Percentiles rank a stretch among this genome's conserved stretches.
Evolutionary conservation across 2,329 filamentous ascomycete species (phyloP).

Genomic region (Atkinsonella hypoxylon): DNA sequence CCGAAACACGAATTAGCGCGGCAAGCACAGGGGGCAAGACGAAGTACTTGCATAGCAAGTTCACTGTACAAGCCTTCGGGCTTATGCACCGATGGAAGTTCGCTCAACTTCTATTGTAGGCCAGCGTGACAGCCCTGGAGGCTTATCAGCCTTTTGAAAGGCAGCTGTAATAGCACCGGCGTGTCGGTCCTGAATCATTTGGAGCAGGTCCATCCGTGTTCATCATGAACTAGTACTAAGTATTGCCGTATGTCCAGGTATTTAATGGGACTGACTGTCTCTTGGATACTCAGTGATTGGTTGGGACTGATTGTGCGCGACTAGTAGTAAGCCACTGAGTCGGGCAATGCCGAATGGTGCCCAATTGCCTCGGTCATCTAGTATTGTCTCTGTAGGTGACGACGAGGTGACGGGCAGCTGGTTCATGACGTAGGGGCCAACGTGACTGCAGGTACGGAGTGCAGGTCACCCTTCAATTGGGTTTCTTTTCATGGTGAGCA

Average conservation of each 20-base stretch:
- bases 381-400: not conserved
- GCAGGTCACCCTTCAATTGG: too few relatives aligned
- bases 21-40: not conserved
- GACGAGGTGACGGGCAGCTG: not conserved
- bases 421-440: too few relatives aligned
- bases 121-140: not conserved
- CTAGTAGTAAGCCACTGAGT: slow-evolving; percentile 1
- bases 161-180: not conserved
- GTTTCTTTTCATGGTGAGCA: too few relatives aligned
- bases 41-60: not conserved
- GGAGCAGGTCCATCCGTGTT: too few relatives aligned
- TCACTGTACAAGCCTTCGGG: not conserved
- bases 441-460: too few relatives aligned
- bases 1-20: not conserved
- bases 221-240: too few relatives aligned
- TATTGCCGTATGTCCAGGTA: too few relatives aligned
- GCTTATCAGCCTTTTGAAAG: not conserved
- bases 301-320: not conserved
- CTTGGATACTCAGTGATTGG: not conserved
- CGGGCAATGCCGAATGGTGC: not conserved
- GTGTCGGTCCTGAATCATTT: not conserved
- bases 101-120: not conserved
- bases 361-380: slow-evolving; percentile 1
- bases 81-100: too few relatives aligned
- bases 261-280: too few relatives aligned